Conservation (phyloP, 129 eudicot genomes). For the Apium graveolens region DNA sequence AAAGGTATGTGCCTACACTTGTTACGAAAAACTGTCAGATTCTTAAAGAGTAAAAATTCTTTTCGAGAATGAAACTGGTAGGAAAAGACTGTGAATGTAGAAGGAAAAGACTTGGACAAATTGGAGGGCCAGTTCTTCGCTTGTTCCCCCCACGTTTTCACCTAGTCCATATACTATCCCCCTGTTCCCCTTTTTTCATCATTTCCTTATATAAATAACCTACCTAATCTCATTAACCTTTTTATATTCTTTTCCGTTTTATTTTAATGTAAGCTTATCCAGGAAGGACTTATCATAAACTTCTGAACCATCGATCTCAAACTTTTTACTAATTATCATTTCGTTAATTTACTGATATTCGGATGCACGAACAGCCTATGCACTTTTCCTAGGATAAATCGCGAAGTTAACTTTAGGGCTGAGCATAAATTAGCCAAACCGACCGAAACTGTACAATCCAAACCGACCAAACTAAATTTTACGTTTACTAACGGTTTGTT, state of each 20-base stretch:
- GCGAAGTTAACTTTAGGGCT: too few relatives aligned
- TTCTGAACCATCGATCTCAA: too few relatives aligned
- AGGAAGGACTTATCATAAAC: too few relatives aligned
- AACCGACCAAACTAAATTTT: too few relatives aligned
- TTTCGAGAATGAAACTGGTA: neutral
- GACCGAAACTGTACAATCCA: too few relatives aligned
- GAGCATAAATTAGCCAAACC: too few relatives aligned
- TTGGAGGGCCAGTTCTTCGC: slow-evolving; percentile 1
- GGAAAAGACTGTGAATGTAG: neutral
- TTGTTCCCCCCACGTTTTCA: slow-evolving; percentile 13
- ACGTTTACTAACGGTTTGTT: too few relatives aligned
- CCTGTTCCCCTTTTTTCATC: neutral
- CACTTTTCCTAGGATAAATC: too few relatives aligned
- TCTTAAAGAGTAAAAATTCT: neutral
- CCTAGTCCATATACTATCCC: slow-evolving; percentile 6
- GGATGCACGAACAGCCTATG: too few relatives aligned
- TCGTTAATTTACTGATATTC: too few relatives aligned
- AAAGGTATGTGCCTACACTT: neutral
- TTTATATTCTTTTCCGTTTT: rapidly evolving
- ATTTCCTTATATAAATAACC: neutral
- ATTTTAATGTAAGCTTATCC: neutral
- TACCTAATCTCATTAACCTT: neutral
- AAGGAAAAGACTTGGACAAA: slow-evolving; percentile 7
- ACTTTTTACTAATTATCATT: too few relatives aligned
- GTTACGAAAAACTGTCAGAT: neutral